Conservation (phyloP, 179 eudicot genomes). For the Actinidia arguta region DNA sequence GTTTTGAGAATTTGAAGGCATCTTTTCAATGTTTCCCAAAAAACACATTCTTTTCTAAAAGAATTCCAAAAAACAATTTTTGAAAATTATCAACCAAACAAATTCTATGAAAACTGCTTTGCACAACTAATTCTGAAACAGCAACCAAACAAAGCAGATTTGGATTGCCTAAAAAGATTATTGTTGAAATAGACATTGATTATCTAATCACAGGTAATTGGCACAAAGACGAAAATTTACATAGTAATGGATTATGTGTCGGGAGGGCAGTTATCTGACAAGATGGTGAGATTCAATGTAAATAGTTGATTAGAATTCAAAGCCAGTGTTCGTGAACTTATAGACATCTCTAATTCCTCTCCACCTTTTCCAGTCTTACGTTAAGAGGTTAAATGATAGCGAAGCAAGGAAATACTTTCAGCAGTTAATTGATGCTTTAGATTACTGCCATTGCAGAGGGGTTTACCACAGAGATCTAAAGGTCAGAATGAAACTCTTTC, state of each 20-base stretch:
- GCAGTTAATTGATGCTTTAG: slow-evolving; percentile 63
- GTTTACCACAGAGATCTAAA: slow-evolving; percentile 68
- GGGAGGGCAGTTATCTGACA: slow-evolving; percentile 69
- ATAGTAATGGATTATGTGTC: slow-evolving; percentile 62
- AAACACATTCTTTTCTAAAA: no score
- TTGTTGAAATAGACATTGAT: not conserved
- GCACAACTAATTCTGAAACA: no score
- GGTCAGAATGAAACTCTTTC: slow-evolving; percentile 25
- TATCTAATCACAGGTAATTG: slow-evolving; percentile 49
- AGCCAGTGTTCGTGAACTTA: not conserved
- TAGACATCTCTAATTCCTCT: not conserved
- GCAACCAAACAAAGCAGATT: no score
- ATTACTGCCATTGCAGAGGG: slow-evolving; percentile 65
- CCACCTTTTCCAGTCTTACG: slow-evolving; percentile 39
- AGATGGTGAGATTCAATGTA: slow-evolving; percentile 40
- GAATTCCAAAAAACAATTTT: no score
- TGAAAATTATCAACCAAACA: no score
- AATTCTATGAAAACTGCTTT: no score
- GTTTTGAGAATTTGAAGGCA: not conserved
- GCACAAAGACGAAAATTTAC: slow-evolving; percentile 60
- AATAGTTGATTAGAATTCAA: not conserved
- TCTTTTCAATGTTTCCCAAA: no score
- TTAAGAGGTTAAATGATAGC: slow-evolving; percentile 32
- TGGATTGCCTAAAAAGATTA: not conserved
- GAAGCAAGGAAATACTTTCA: slow-evolving; percentile 59